Percentiles rank a stretch among this genome's conserved stretches.
phyloP scores from a whole-genome alignment of 2,329 filamentous ascomycete species.

The Colletotrichum euphorbiae region DNA sequence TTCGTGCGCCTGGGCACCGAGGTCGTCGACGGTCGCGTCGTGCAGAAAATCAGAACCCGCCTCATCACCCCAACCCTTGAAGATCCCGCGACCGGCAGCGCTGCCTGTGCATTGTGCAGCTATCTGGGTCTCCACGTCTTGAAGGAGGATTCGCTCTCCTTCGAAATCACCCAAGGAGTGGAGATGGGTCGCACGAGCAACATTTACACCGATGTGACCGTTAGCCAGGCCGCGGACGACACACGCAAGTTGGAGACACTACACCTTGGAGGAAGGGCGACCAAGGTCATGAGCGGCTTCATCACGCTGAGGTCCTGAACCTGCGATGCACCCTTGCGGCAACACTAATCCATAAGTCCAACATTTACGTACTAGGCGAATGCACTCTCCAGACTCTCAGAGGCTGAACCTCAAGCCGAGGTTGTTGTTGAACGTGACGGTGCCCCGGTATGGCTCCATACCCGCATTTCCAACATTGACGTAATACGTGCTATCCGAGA shows the following conservation, averaged over 20 bases:
- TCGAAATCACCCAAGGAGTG: constrained; percentile 40
- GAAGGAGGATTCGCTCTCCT: constrained; percentile 41
- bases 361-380: too few species aligned
- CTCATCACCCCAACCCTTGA: constrained; percentile 68
- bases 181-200: constrained; percentile 39
- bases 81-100: constrained; percentile 73
- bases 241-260: constrained; percentile 22
- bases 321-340: not conserved
- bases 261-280: constrained; percentile 32
- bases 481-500: constrained; percentile 50
- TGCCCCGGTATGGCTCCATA: constrained; percentile 43
- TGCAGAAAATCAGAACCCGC: constrained; percentile 62
- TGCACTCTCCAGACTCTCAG: not conserved
- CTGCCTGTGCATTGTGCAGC: constrained; percentile 66
- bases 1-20: constrained; percentile 56
- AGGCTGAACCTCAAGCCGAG: constrained; percentile 42
- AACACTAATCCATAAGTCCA: not conserved
- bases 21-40: constrained; percentile 10
- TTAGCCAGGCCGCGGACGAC: not conserved
- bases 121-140: constrained; percentile 63
- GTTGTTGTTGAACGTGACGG: constrained; percentile 42
- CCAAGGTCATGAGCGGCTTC: constrained; percentile 35
- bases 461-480: constrained; percentile 58
- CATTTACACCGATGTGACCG: constrained; percentile 26
- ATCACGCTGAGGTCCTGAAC: constrained; percentile 13